Percentiles rank a stretch among this genome's conserved stretches.
phyloP scores from a whole-genome alignment of 192 early-diverging fungal species.

The Dimargaris cristalligena region DNA sequence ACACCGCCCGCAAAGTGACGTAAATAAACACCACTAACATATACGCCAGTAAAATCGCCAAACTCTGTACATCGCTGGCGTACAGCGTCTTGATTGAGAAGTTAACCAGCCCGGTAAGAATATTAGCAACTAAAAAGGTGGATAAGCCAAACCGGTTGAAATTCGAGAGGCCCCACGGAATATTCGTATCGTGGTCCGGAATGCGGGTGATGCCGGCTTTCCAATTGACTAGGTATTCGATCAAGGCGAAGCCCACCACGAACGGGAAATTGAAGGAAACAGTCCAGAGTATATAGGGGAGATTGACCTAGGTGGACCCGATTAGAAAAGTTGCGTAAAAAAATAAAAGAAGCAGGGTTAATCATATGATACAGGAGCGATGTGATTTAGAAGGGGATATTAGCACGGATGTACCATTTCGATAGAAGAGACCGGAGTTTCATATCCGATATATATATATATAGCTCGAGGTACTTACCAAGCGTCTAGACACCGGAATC shows the following conservation, averaged over 20 bases:
- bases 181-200: conserved; percentile 21
- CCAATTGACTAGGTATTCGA: conserved; percentile 37
- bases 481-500: conserved; percentile 50
- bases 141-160: conserved; percentile 71
- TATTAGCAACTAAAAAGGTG: conserved; percentile 75
- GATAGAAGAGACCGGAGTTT: neutral
- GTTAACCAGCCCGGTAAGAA: conserved; percentile 77
- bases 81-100: conserved; percentile 61
- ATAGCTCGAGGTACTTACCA: conserved; percentile 37
- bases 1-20: conserved; percentile 17
- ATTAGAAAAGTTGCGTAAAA: conserved; percentile 3
- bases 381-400: neutral
- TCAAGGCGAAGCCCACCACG: conserved; percentile 38
- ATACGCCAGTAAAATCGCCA: conserved; percentile 33
- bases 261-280: conserved; percentile 46
- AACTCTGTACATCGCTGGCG: conserved; percentile 22
- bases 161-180: conserved; percentile 41
- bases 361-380: too few species aligned
- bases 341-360: neutral
- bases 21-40: conserved; percentile 29
- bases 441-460: neutral
- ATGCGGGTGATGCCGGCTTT: conserved; percentile 23
- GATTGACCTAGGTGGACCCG: conserved; percentile 34
- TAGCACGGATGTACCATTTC: neutral
- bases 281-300: conserved; percentile 66